phyloP scores from a whole-genome alignment of 2,329 filamentous ascomycete genomes.

The Alternaria novae-zelandiae region DNA sequence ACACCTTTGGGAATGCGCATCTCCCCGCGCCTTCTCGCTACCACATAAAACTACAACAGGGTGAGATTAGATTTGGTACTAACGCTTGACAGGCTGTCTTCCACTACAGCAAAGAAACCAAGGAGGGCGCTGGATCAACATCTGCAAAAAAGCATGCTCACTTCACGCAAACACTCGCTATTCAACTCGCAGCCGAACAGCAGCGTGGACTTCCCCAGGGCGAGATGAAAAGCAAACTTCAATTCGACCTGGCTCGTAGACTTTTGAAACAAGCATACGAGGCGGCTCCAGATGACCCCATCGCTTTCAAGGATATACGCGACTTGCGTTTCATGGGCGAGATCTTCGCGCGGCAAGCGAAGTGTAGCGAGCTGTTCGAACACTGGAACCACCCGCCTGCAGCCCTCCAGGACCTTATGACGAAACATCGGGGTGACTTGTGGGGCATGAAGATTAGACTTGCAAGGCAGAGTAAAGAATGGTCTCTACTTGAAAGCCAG shows the following conservation, averaged over 20 bases:
- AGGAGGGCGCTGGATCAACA: slow-evolving; percentile 10
- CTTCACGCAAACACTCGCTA: slow-evolving; percentile 37
- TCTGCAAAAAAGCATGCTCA: slow-evolving; percentile 31
- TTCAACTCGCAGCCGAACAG: slow-evolving; percentile 37
- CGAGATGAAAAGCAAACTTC: slow-evolving; percentile 24
- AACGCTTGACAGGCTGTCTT: slow-evolving; percentile 34
- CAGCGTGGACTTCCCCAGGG: slow-evolving; percentile 19
- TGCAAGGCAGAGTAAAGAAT: slow-evolving; percentile 16
- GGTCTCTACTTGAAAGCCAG: slow-evolving; percentile 24
- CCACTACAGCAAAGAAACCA: slow-evolving; percentile 35
- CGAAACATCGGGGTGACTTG: slow-evolving; percentile 33
- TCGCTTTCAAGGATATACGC: slow-evolving; percentile 37
- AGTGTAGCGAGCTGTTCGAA: slow-evolving; percentile 30
- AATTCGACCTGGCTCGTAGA: slow-evolving; percentile 29
- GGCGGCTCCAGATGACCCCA: slow-evolving; percentile 29
- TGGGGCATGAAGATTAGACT: slow-evolving; percentile 21
- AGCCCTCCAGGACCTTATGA: slow-evolving; percentile 22
- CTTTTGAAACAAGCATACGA: slow-evolving; percentile 37
- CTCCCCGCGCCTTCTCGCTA: background rate
- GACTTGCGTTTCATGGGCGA: slow-evolving; percentile 45
- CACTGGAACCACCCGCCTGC: slow-evolving; percentile 30
- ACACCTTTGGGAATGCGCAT: background rate
- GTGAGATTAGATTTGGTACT: background rate
- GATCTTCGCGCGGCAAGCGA: slow-evolving; percentile 35
- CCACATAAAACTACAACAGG: background rate